Evolutionary conservation across 2,329 filamentous ascomycete species (phyloP), one percentile per base, ranked within the genome.

Genomic region (Cladosporium sp.): DNA sequence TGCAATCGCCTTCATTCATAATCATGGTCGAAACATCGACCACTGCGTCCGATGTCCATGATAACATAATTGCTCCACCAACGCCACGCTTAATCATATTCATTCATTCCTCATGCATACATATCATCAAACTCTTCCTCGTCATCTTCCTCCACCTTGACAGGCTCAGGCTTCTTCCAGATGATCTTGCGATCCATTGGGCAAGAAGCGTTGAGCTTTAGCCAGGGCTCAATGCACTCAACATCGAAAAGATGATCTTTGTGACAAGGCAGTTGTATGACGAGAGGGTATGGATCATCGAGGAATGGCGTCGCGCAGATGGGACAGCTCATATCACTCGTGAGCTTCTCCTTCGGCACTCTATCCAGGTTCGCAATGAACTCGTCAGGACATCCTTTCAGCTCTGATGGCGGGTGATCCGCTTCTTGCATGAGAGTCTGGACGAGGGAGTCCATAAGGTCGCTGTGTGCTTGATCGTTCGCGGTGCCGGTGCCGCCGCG

Each of bases 181-280:
- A 85, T 70, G 62, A 79, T 76, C 61, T 76, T 73, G 44, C 82
- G 73, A 62, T 84, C 81, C 42, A 85, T 70, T 15, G 82, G 82
- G 67, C 82, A 85, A 17, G 81, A 84, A 7, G 80, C 78, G 55
- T 83, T 79, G 50, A 85, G 69, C 56, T 83, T 77, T 55, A 85
- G 66, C 82, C 82, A 85, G 0, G 82, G 82, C 52, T 75, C 68
- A 54, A 85, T 80, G 64, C 82, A 85, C 59, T 85, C 82, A 20
- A 85, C 64, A 66, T 85, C 82, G 65, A 84, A 85, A 17, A 80
- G 60, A 63, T 85, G 82, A 32, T 76, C 76, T 13, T 76, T 71
- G 62, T 84, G 80, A 57, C 82, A 85, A 8, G 82, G 80, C 27
- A 85, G 64, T 22, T 75, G 73, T 40, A 85, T 81, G 30, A 85